Evolutionary conservation across 805 yeast species (phyloP).

Genomic region (Monosporozyma unispora): DNA sequence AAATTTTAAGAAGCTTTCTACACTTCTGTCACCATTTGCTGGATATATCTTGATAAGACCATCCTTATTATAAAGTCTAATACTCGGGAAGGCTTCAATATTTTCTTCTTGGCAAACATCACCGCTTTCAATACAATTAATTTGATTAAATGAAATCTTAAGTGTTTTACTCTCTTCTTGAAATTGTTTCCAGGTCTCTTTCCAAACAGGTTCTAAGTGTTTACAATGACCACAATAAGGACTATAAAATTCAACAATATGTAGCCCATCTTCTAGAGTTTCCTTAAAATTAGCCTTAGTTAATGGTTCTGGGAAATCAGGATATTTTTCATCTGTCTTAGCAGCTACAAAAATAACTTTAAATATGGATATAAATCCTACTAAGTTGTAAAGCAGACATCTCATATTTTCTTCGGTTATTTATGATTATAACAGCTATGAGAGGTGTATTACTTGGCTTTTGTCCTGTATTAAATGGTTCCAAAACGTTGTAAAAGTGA

Average conservation of each 20-base stretch:
- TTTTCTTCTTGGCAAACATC: slow-evolving; percentile 70
- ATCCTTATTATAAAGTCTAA: slow-evolving; percentile 59
- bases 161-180: slow-evolving; percentile 36
- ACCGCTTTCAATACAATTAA: slow-evolving; percentile 78
- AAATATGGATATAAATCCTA: neutral
- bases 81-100: slow-evolving; percentile 57
- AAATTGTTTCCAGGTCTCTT: slow-evolving; percentile 46
- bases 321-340: slow-evolving; percentile 1
- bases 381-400: neutral
- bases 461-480: neutral
- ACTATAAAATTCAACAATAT: slow-evolving; percentile 80
- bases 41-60: slow-evolving; percentile 44
- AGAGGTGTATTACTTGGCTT: neutral
- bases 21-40: slow-evolving; percentile 35
- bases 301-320: slow-evolving; percentile 41
- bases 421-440: neutral
- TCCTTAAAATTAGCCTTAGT: slow-evolving; percentile 42
- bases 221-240: slow-evolving; percentile 86
- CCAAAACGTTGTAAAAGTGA: neutral
- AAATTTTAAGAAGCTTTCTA: slow-evolving; percentile 43
- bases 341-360: slow-evolving; percentile 1
- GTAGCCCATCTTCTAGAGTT: slow-evolving; percentile 43
- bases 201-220: slow-evolving; percentile 76
- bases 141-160: slow-evolving; percentile 54
- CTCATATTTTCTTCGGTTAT: neutral